Base-by-base conservation (phyloP, 1,284 basidiomycete species). In the Cystobasidium pallidum region DNA sequence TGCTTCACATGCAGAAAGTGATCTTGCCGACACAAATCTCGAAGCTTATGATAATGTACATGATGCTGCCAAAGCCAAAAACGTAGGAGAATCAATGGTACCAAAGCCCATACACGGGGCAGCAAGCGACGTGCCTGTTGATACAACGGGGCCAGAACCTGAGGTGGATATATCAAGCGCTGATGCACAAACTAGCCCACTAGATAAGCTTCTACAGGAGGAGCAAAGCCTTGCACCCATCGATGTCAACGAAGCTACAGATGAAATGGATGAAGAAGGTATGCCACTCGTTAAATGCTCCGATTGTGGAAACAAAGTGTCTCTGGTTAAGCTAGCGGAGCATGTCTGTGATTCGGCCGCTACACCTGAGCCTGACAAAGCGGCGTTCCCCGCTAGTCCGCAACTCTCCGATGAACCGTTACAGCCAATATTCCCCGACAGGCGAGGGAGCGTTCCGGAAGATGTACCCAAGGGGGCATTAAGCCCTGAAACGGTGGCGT, bases 211-310 rank as follows among this genome's bases (percentile, higher is more conserved):
- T 13, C 15, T 47, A 39, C 26, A 34, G 30, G 62, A 64, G 7
- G 2, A 71, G 32, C 49, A 36, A 19, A 43, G 34, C 19, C 32
- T 24, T 28, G 59, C 26, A 6, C 63, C 70, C 19, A 49, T 66
- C 24, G 32, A 55, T 45, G 49, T 19, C 19, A 39, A 41, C 21
- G 61, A 55, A 36, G 24, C 26, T n/a, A 39, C 39, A 30, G 55
- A 68, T 17, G 70, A 72, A 54, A 19, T 64, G 19, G 68, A 71
- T 39, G 70, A 72, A 58, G 65, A 61, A 11, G 62, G 66, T 15
- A 75, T 77, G 59, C 76, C 77, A 1, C 75, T 72, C 21, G 75
- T 77, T 62, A 77, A 76, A 51, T 78, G 77, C 61, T 73, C 66
- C 19, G 77, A 78, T 30, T 78, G 76, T 59, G 63, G 61, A 13